These are phyloP conservation scores for Sporormia fimetaria DNA, from an alignment of 495 filamentous ascomycete genomes.

Conservation along the genomic window DNA sequence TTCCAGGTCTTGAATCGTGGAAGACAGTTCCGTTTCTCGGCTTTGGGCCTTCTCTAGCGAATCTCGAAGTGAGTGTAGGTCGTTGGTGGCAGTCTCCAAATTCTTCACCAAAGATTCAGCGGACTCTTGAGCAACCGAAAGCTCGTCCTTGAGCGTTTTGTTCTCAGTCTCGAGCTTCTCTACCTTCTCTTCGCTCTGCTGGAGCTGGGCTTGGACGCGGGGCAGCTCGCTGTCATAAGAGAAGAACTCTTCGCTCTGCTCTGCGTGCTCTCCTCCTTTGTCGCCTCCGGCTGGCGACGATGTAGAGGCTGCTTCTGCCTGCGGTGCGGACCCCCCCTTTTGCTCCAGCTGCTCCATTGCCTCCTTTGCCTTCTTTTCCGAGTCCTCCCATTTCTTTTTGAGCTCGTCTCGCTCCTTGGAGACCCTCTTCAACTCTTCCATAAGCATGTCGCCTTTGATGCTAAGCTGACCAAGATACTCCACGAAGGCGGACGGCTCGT, in stretches of 20 bases:
- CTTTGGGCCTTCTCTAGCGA: conserved; percentile 20
- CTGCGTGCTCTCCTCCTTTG: conserved; percentile 26
- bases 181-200: conserved; percentile 27
- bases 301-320: conserved; percentile 27
- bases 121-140: conserved; percentile 30
- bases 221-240: conserved; percentile 72
- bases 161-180: conserved; percentile 27
- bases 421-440: conserved; percentile 85
- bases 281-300: conserved; percentile 5
- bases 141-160: conserved; percentile 27
- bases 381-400: conserved; percentile 62
- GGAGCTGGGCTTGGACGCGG: conserved; percentile 38
- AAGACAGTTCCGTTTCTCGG: conserved; percentile 18
- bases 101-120: conserved; percentile 28
- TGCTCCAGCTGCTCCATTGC: conserved; percentile 42
- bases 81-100: conserved; percentile 27
- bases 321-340: too few species aligned
- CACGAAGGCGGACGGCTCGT: conserved; percentile 69
- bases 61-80: conserved; percentile 25
- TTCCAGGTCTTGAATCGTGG: conserved; percentile 26
- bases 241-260: conserved; percentile 69
- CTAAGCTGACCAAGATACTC: conserved; percentile 91
- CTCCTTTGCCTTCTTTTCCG: conserved; percentile 52
- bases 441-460: conserved; percentile 74
- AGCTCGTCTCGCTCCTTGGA: conserved; percentile 68